phyloP scores from a whole-genome alignment of 345 rosid species.

The Cardamine chenopodiifolia region DNA sequence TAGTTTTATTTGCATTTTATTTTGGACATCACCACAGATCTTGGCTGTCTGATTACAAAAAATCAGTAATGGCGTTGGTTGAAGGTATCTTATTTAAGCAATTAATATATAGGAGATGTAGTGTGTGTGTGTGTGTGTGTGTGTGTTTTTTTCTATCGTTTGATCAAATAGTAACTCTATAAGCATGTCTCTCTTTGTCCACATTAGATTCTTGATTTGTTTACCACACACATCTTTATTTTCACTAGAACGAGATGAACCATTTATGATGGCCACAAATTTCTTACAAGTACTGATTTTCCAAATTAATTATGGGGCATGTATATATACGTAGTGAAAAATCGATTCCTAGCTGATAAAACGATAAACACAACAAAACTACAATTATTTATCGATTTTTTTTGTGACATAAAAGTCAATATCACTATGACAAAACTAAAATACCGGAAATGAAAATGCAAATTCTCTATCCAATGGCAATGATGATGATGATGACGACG shows the following conservation, averaged over 20 bases:
- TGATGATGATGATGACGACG: not conserved
- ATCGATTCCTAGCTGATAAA: not conserved
- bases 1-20: not conserved
- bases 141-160: not conserved
- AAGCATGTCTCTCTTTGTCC: conserved; percentile 12
- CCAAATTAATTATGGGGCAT: not conserved
- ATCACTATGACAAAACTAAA: not conserved
- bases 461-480: not conserved
- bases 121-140: too few species aligned
- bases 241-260: not conserved
- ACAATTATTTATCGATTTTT: not conserved
- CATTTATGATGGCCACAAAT: not conserved
- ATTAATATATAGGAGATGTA: too few species aligned
- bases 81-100: not conserved
- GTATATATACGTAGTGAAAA: conserved; percentile 2
- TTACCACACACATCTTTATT: not conserved
- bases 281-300: not conserved
- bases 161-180: not conserved
- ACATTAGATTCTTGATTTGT: not conserved
- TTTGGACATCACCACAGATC: not conserved
- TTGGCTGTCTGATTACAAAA: not conserved
- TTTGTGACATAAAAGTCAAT: not conserved
- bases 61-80: not conserved
- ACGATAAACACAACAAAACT: not conserved
- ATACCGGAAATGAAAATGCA: not conserved